These are phyloP conservation scores for Penicillium manginii DNA, from an alignment of 495 filamentous ascomycete species.

Conservation along the genomic window DNA sequence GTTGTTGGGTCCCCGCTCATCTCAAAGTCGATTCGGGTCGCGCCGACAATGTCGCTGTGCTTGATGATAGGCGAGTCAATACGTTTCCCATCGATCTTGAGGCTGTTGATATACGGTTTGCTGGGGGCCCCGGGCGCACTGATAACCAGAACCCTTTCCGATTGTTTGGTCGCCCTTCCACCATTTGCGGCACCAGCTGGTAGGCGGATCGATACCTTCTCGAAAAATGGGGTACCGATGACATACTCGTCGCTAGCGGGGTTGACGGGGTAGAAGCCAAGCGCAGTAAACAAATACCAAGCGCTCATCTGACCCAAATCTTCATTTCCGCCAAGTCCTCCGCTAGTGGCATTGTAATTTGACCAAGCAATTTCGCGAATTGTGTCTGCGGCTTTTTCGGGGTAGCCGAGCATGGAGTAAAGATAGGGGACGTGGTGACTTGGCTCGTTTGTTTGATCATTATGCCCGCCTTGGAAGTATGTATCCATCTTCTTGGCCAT, in stretches of 20 bases:
- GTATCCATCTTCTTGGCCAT: conserved; percentile 27
- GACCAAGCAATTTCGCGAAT: conserved; percentile 28
- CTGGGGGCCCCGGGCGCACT: conserved; percentile 22
- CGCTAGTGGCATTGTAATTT: conserved; percentile 35
- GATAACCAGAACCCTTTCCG: conserved; percentile 23
- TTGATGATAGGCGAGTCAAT: conserved; percentile 17
- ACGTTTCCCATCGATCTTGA: conserved; percentile 24
- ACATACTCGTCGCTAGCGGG: conserved; percentile 33
- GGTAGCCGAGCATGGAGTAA: conserved; percentile 28
- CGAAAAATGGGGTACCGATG: conserved; percentile 31
- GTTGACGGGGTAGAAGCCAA: conserved; percentile 35
- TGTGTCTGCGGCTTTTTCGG: conserved; percentile 22
- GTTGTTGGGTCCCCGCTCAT: conserved; percentile 30
- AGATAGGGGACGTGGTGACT: conserved; percentile 36
- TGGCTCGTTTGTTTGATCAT: conserved; percentile 33
- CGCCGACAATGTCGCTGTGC: conserved; percentile 22
- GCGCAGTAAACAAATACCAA: conserved; percentile 33
- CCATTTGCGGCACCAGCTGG: conserved; percentile 23
- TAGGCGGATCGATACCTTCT: conserved; percentile 25
- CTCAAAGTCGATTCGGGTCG: conserved; percentile 26
- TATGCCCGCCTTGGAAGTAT: conserved; percentile 33
- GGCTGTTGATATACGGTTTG: conserved; percentile 25
- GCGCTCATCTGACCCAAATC: conserved; percentile 36
- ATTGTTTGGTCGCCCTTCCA: conserved; percentile 9
- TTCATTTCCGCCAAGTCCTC: conserved; percentile 32